Percentiles rank a stretch among this genome's conserved stretches.
Conservation (phyloP, 768 basidiomycete species). For the Tulasnella sp. region DNA sequence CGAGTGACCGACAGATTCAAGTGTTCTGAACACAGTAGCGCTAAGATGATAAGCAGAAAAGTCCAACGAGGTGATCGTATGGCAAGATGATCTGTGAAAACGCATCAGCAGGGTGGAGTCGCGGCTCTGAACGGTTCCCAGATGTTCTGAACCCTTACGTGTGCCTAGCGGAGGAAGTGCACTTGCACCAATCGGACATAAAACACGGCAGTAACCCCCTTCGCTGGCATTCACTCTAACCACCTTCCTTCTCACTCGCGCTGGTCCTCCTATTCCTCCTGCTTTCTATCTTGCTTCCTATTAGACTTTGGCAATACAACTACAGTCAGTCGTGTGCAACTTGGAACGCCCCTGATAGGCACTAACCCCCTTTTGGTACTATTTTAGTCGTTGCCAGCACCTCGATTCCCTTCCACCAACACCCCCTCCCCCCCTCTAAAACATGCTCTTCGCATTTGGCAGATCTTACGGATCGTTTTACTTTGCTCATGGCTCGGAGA, state of each 20-base stretch:
- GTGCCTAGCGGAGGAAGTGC: not conserved
- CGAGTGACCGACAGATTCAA: too few relatives aligned
- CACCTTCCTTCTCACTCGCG: not conserved
- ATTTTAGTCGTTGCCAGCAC: too few relatives aligned
- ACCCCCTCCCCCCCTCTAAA: not conserved
- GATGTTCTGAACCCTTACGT: not conserved
- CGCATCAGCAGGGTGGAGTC: too few relatives aligned
- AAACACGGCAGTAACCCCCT: not conserved
- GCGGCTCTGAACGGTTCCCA: not conserved
- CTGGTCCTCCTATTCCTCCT: not conserved
- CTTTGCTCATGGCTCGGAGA: conserved; percentile 13
- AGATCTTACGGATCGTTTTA: not conserved
- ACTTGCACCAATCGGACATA: conserved; percentile 15
- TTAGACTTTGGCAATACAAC: not conserved
- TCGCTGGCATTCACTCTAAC: not conserved
- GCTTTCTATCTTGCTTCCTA: not conserved
- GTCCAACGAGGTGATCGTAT: too few relatives aligned
- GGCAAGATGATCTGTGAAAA: too few relatives aligned
- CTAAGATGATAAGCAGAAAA: too few relatives aligned
- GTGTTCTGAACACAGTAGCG: too few relatives aligned
- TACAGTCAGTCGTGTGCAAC: too few relatives aligned
- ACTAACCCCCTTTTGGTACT: too few relatives aligned
- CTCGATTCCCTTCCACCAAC: too few relatives aligned
- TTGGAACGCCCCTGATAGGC: too few relatives aligned
- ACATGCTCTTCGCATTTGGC: conserved; percentile 23